Percentiles rank a stretch among this genome's conserved stretches.
Conservation (phyloP, 768 basidiomycete species). For the Boletus reticuloceps region DNA sequence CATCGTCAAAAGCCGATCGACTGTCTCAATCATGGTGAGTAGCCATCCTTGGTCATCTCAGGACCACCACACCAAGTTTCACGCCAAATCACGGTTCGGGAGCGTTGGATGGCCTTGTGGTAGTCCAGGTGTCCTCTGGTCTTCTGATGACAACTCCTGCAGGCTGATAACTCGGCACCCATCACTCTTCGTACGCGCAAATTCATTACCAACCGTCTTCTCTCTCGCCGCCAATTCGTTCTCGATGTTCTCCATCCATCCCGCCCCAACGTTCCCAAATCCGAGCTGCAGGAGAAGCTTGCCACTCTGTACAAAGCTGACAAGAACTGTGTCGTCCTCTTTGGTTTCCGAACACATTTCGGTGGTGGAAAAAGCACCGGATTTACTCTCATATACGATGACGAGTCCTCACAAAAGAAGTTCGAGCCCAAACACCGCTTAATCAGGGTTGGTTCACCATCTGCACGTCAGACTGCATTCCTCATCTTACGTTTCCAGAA, state of each 20-base stretch:
- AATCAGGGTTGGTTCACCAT: conserved; percentile 69
- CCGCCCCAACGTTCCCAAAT: conserved; percentile 89
- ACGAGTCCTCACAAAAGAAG: conserved; percentile 90
- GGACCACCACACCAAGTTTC: conserved; percentile 1
- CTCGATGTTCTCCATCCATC: conserved; percentile 95
- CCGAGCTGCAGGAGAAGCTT: conserved; percentile 90
- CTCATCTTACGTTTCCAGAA: conserved; percentile 41
- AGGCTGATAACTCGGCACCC: conserved; percentile 81
- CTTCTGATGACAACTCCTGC: conserved; percentile 17
- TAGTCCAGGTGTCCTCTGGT: conserved; percentile 20
- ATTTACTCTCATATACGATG: conserved; percentile 97
- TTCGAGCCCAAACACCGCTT: conserved; percentile 97
- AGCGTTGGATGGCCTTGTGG: conserved; percentile 27
- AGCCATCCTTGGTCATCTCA: conserved; percentile 8
- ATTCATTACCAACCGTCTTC: conserved; percentile 98
- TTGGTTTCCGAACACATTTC: conserved; percentile 93
- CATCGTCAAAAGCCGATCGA: conserved; percentile 17
- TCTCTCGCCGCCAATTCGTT: conserved; percentile 94
- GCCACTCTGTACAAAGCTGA: conserved; percentile 91
- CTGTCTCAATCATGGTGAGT: conserved; percentile 37
- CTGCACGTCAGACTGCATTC: neutral
- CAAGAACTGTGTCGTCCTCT: conserved; percentile 86
- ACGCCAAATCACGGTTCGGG: conserved; percentile 4
- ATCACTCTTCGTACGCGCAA: conserved; percentile 98
- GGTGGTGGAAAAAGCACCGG: conserved; percentile 98